Conservation (phyloP, 768 basidiomycete genomes). For the Pholiota microspora region DNA sequence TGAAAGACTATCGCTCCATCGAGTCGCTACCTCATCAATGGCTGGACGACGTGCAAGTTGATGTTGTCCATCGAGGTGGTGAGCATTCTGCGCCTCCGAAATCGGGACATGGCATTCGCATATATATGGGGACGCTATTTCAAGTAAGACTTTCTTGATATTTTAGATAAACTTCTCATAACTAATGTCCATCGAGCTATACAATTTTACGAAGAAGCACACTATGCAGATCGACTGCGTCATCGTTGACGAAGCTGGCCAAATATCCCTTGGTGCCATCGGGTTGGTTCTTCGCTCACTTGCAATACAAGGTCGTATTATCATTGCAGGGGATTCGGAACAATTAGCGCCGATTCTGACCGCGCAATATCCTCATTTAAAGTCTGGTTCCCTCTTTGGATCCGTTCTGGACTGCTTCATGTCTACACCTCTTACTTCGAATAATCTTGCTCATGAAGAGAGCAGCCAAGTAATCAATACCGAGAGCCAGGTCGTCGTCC, state of each 20-base stretch:
- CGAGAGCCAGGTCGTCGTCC: conserved; percentile 14
- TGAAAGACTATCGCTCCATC: conserved; percentile 34
- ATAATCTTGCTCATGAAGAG: conserved; percentile 1
- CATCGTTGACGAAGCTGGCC: conserved; percentile 51
- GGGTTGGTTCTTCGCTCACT: conserved; percentile 45
- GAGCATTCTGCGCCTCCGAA: conserved; percentile 36
- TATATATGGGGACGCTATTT: conserved; percentile 49
- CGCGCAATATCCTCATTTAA: conserved; percentile 42
- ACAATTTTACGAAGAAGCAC: conserved; percentile 42
- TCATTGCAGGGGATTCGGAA: conserved; percentile 51
- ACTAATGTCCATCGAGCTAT: conserved; percentile 29
- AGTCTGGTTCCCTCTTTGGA: conserved; percentile 39
- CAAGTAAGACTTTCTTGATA: conserved; percentile 29
- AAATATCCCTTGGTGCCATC: conserved; percentile 44
- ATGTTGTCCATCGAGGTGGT: conserved; percentile 39
- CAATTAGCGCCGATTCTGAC: conserved; percentile 50
- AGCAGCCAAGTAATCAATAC: too few species aligned
- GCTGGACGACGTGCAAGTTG: conserved; percentile 39
- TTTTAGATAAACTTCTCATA: neutral
- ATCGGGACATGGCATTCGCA: conserved; percentile 23
- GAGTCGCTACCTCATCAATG: conserved; percentile 36
- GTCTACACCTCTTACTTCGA: conserved; percentile 19
- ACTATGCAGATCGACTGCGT: conserved; percentile 40
- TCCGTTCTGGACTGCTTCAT: conserved; percentile 48
- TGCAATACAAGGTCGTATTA: conserved; percentile 33